These are phyloP conservation scores for Allium fistulosum DNA, from an alignment of 106 monocot genomes.

Conservation along the genomic window DNA sequence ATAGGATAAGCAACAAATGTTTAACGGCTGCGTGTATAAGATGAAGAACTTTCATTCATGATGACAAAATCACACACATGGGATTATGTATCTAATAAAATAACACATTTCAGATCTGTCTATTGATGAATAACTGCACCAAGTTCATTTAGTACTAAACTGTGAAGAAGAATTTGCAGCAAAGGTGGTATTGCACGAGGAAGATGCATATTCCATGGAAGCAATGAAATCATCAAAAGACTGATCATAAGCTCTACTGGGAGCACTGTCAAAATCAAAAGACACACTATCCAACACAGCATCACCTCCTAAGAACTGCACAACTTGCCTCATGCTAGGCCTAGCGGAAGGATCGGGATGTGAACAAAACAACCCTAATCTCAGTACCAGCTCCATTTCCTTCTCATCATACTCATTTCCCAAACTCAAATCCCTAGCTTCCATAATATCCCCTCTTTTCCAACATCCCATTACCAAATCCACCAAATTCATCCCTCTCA, in stretches of 20 bases:
- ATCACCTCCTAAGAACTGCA: slow-evolving; percentile 15
- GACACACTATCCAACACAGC: slow-evolving; percentile 5
- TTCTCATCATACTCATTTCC: background rate
- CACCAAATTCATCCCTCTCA: slow-evolving; percentile 9
- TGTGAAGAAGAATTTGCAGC: background rate
- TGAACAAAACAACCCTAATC: slow-evolving; percentile 14
- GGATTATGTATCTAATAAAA: too few relatives aligned
- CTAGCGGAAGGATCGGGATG: slow-evolving; percentile 13
- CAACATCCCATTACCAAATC: slow-evolving; percentile 14
- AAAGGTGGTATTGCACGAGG: background rate
- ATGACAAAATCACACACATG: too few relatives aligned
- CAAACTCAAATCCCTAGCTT: slow-evolving; percentile 11
- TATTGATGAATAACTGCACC: too few relatives aligned
- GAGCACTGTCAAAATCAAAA: background rate
- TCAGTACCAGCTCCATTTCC: slow-evolving; percentile 14
- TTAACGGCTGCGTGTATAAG: too few relatives aligned
- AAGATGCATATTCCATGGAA: slow-evolving; percentile 4
- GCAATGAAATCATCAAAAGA: slow-evolving; percentile 16
- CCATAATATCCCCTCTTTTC: slow-evolving; percentile 5
- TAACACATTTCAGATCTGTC: too few relatives aligned
- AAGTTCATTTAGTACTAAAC: background rate
- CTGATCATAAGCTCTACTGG: slow-evolving; percentile 2
- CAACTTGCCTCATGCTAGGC: slow-evolving; percentile 22
- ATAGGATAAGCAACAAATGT: too few relatives aligned
- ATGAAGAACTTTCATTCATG: too few relatives aligned